phyloP scores from a whole-genome alignment of 805 yeast genomes.

The Metschnikowia lunata region DNA sequence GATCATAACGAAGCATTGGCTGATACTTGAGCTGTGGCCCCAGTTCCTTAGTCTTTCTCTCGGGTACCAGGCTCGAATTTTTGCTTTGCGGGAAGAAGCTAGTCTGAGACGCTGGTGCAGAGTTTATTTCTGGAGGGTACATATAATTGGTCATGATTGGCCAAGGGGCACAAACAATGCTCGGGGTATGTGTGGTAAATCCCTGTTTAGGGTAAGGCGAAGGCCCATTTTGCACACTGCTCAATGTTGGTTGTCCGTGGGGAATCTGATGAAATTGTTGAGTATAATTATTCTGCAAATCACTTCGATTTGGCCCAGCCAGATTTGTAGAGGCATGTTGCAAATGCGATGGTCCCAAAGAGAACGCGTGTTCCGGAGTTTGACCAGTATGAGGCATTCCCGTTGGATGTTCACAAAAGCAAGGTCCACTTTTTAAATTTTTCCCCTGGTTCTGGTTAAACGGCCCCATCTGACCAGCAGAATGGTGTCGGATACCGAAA shows the following conservation, averaged over 20 bases:
- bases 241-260: neutral
- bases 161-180: neutral
- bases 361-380: neutral
- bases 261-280: neutral
- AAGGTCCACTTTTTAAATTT: neutral
- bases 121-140: constrained; percentile 8
- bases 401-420: neutral
- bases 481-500: constrained; percentile 11
- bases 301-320: neutral
- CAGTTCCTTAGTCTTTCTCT: constrained; percentile 2
- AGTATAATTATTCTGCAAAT: no score
- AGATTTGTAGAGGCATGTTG: no score
- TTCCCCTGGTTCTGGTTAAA: neutral
- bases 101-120: constrained; percentile 23
- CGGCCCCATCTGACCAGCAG: constrained; percentile 16
- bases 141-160: constrained; percentile 1
- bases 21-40: constrained; percentile 32
- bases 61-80: neutral
- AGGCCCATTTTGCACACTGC: no score
- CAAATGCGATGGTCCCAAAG: no score
- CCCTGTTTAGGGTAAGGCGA: no score
- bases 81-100: constrained; percentile 6
- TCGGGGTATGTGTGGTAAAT: no score
- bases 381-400: neutral
- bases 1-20: constrained; percentile 39